These are phyloP conservation scores for Globisporangium alternatum DNA, from an alignment of 352 stramenopile genomes.

Conservation along the genomic window DNA sequence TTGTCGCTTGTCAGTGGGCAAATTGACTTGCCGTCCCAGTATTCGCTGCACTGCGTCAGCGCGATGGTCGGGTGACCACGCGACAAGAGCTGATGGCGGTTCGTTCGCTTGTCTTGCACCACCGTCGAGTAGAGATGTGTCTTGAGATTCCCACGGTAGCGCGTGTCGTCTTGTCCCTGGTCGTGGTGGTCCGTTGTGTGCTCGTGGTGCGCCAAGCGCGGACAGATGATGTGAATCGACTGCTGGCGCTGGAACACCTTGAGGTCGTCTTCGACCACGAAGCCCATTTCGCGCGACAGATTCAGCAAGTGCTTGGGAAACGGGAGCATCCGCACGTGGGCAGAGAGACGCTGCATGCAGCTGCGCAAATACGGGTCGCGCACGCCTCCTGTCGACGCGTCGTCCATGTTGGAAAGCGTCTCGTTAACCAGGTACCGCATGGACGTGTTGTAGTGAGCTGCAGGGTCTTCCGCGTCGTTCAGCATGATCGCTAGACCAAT, in stretches of 20 bases:
- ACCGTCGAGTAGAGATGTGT: slow-evolving; percentile 85
- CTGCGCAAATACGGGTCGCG: slow-evolving; percentile 47
- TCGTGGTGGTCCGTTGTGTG: slow-evolving; percentile 85
- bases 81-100: slow-evolving; percentile 75
- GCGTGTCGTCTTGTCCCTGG: slow-evolving; percentile 80
- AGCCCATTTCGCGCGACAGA: slow-evolving; percentile 80
- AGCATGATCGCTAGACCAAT: slow-evolving; percentile 79
- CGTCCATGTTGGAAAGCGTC: slow-evolving; percentile 16
- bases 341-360: slow-evolving; percentile 77
- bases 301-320: slow-evolving; percentile 81
- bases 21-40: slow-evolving; percentile 88
- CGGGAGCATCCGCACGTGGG: slow-evolving; percentile 81
- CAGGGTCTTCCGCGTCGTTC: slow-evolving; percentile 74
- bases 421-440: slow-evolving; percentile 79
- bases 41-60: slow-evolving; percentile 76
- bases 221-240: slow-evolving; percentile 81
- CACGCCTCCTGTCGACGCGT: slow-evolving; percentile 10
- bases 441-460: slow-evolving; percentile 55
- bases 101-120: slow-evolving; percentile 77
- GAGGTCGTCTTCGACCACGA: slow-evolving; percentile 64
- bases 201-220: slow-evolving; percentile 74
- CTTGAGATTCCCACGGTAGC: slow-evolving; percentile 82
- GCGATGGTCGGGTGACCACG: slow-evolving; percentile 73
- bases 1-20: slow-evolving; percentile 81
- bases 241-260: slow-evolving; percentile 60